Evolutionary conservation across 1,139 yeast genomes (phyloP).

Genomic region (Pichia sp.): DNA sequence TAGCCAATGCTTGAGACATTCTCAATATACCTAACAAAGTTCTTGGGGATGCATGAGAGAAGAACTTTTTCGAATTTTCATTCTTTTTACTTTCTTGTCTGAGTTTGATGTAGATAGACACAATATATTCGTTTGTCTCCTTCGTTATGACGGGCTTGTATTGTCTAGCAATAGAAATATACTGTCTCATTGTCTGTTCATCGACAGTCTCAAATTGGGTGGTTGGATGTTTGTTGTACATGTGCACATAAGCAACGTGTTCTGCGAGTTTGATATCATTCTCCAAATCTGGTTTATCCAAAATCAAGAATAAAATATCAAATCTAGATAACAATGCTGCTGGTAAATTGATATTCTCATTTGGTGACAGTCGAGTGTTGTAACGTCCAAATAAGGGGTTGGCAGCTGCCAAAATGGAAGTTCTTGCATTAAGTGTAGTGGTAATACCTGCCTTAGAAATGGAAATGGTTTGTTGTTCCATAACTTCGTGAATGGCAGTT

Average conservation of each 20-base stretch:
- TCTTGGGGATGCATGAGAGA: constrained; percentile 93
- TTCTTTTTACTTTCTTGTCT: constrained; percentile 83
- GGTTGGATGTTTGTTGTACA: constrained; percentile 84
- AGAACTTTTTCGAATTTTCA: constrained; percentile 71
- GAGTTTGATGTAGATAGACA: constrained; percentile 80
- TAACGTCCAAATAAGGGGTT: constrained; percentile 96
- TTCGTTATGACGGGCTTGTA: constrained; percentile 83
- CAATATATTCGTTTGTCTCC: constrained; percentile 83
- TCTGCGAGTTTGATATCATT: constrained; percentile 80
- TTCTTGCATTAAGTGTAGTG: constrained; percentile 91
- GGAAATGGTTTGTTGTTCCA: constrained; percentile 99
- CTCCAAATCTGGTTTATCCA: constrained; percentile 80
- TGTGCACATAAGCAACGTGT: constrained; percentile 94
- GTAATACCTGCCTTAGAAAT: constrained; percentile 98
- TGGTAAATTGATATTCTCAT: constrained; percentile 92
- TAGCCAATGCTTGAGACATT: constrained; percentile 90
- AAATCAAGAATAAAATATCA: constrained; percentile 78
- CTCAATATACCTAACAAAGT: constrained; percentile 87
- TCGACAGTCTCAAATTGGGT: constrained; percentile 65
- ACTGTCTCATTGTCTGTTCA: constrained; percentile 77
- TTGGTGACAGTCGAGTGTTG: constrained; percentile 83
- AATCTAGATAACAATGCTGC: constrained; percentile 96
- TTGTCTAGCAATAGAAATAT: constrained; percentile 77
- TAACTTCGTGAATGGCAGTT: constrained; percentile 98
- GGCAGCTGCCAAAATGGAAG: constrained; percentile 96